Evolutionary conservation across 305 asterid species (phyloP).

Genomic region (Fraxinus albicans): DNA sequence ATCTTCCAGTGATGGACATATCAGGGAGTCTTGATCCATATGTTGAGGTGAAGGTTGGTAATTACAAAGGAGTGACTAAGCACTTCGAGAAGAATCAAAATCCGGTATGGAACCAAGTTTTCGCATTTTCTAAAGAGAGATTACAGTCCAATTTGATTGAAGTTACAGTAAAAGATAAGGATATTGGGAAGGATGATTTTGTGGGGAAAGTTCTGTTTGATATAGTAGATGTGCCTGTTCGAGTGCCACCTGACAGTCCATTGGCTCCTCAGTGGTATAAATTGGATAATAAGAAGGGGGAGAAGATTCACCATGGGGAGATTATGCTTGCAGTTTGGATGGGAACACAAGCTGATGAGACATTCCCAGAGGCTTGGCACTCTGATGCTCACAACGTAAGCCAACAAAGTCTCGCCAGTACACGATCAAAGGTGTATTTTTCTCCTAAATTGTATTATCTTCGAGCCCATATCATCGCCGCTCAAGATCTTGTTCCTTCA

Average conservation of each 20-base stretch:
- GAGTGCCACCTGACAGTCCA: conserved; percentile 91
- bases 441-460: conserved; percentile 74
- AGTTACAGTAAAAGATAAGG: conserved; percentile 72
- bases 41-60: conserved; percentile 86
- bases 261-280: conserved; percentile 88
- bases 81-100: conserved; percentile 73
- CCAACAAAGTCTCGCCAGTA: conserved; percentile 53
- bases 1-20: conserved; percentile 76
- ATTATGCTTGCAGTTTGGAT: conserved; percentile 93
- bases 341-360: conserved; percentile 96
- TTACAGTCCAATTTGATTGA: conserved; percentile 73
- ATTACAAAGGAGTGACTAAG: conserved; percentile 72
- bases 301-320: conserved; percentile 55
- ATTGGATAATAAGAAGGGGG: conserved; percentile 62
- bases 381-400: conserved; percentile 74
- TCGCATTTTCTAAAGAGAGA: conserved; percentile 77
- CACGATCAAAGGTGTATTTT: conserved; percentile 80
- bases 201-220: conserved; percentile 71
- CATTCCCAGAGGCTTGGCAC: conserved; percentile 92
- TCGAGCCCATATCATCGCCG: conserved; percentile 67
- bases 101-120: conserved; percentile 70
- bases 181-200: conserved; percentile 68
- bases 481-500: conserved; percentile 76
- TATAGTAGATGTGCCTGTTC: conserved; percentile 57
- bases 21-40: conserved; percentile 89